A percentile compares a stretch with the other conserved stretches of the same genome.
Conservation (phyloP, 768 basidiomycete genomes). For the Psilocybe cyanescens region DNA sequence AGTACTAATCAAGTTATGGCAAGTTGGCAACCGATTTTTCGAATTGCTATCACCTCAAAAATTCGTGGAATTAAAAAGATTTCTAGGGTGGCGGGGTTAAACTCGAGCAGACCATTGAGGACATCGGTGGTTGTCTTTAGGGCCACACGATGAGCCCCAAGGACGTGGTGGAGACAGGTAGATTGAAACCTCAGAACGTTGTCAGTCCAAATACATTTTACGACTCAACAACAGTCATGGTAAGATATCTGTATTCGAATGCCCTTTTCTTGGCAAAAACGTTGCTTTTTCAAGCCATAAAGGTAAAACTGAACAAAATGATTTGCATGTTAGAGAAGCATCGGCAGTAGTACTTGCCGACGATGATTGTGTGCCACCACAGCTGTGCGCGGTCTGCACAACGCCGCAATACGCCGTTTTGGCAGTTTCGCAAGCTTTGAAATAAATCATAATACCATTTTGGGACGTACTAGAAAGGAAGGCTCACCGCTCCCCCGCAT, state of each 20-base stretch:
- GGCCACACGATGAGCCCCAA: background rate
- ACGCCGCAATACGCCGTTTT: background rate
- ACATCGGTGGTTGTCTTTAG: background rate
- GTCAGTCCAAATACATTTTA: too few relatives aligned
- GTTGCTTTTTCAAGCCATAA: background rate
- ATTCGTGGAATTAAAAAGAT: too few relatives aligned
- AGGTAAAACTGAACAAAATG: background rate
- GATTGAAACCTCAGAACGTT: too few relatives aligned
- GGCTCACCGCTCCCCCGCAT: background rate
- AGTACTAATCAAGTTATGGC: too few relatives aligned
- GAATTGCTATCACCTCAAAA: too few relatives aligned
- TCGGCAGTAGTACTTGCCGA: background rate
- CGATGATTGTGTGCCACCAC: background rate
- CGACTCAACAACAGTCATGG: too few relatives aligned
- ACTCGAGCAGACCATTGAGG: too few relatives aligned
- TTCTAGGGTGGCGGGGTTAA: too few relatives aligned
- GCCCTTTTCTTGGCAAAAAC: background rate
- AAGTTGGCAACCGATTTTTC: too few relatives aligned
- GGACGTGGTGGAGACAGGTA: background rate
- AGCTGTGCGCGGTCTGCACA: too few relatives aligned
- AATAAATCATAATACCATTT: background rate
- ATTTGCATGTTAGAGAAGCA: background rate
- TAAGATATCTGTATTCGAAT: too few relatives aligned
- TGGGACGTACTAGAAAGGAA: background rate
- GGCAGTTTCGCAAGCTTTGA: background rate